Evolutionary conservation across 2,329 filamentous ascomycete genomes (phyloP).

Genomic region (Emergomyces pasteurianus): DNA sequence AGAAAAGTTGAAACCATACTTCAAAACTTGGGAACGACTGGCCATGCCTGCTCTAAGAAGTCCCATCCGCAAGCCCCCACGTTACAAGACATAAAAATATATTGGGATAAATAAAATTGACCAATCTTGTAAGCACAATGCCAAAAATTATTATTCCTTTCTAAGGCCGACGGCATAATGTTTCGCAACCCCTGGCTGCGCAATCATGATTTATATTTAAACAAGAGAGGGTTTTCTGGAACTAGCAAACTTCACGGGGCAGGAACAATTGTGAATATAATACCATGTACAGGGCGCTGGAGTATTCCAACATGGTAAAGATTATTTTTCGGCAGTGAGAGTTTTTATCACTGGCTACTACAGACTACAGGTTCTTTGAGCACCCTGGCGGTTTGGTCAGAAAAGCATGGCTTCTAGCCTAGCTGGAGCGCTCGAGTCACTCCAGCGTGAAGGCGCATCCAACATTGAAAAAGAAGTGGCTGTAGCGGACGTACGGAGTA

Average conservation of each 20-base stretch:
- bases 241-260: background rate
- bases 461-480: no score
- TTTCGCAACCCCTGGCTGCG: background rate
- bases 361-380: no score
- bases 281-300: background rate
- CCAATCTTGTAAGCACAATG: background rate
- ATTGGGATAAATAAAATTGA: background rate
- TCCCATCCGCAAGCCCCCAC: slow-evolving; percentile 1
- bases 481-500: no score
- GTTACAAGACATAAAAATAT: slow-evolving; percentile 5
- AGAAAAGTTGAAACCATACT: slow-evolving; percentile 2
- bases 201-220: slow-evolving; percentile 5
- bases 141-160: slow-evolving; percentile 1
- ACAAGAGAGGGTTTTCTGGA: slow-evolving; percentile 1
- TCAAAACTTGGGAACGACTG: slow-evolving; percentile 2
- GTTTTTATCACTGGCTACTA: no score
- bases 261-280: background rate
- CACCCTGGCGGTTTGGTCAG: no score
- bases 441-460: no score
- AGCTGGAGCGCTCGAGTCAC: no score
- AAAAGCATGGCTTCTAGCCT: no score
- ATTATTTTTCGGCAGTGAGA: no score
- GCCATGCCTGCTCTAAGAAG: background rate
- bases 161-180: background rate
- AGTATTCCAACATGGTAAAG: no score